These are phyloP conservation scores for Fusarium lateritium DNA, from an alignment of 2,329 filamentous ascomycete genomes.

Conservation along the genomic window DNA sequence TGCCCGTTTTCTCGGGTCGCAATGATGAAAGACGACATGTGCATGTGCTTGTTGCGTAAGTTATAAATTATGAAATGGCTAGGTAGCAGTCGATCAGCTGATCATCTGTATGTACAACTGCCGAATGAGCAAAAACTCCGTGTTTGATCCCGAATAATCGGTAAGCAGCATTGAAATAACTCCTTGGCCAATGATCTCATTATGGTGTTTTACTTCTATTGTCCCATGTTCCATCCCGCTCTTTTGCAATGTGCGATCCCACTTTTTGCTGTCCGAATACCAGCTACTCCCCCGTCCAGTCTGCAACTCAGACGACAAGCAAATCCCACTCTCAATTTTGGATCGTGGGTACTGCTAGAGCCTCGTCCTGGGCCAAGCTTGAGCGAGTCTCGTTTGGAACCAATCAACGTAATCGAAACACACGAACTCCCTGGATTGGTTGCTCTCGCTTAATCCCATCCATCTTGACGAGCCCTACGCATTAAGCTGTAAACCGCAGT, in stretches of 20 bases:
- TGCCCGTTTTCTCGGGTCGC: conserved; percentile 7
- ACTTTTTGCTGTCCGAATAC: conserved; percentile 2
- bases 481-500: neutral
- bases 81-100: conserved; percentile 28
- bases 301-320: conserved; percentile 3
- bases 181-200: conserved; percentile 26
- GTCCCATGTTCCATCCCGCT: neutral
- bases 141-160: conserved; percentile 30
- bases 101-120: conserved; percentile 25
- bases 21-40: conserved; percentile 8
- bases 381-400: conserved; percentile 4
- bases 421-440: neutral
- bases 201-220: neutral
- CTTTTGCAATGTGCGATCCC: neutral
- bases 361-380: conserved; percentile 11
- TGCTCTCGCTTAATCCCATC: conserved; percentile 4
- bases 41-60: conserved; percentile 25
- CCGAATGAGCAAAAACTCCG: conserved; percentile 33
- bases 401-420: conserved; percentile 1
- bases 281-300: conserved; percentile 1
- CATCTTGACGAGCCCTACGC: neutral
- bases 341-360: conserved; percentile 32
- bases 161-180: conserved; percentile 18
- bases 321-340: conserved; percentile 32
- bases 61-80: neutral